A percentile compares a stretch with the other conserved stretches of the same genome.
Evolutionary conservation across 495 filamentous ascomycete species (phyloP).

Genomic region (Trypethelium eluteriae): DNA sequence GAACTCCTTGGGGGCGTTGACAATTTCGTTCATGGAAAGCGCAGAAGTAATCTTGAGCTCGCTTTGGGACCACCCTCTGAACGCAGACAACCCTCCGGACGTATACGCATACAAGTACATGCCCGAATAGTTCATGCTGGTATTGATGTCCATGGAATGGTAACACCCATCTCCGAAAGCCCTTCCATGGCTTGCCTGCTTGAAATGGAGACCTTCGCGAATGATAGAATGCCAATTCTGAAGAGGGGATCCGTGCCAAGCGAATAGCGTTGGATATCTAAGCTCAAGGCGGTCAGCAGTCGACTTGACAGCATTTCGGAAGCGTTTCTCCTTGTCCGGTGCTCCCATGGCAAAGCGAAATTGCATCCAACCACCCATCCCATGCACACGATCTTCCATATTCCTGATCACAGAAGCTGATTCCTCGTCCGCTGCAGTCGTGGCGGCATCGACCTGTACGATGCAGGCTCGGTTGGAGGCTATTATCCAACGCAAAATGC

Average conservation of each 20-base stretch:
- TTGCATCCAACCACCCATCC: slow-evolving; percentile 64
- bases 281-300: slow-evolving; percentile 37
- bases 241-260: slow-evolving; percentile 73
- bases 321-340: slow-evolving; percentile 82
- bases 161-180: slow-evolving; percentile 77
- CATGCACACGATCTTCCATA: slow-evolving; percentile 50
- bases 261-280: slow-evolving; percentile 63
- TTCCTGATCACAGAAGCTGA: slow-evolving; percentile 21
- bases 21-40: slow-evolving; percentile 80
- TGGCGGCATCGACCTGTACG: slow-evolving; percentile 52
- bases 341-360: slow-evolving; percentile 86
- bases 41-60: slow-evolving; percentile 49
- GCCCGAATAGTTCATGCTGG: slow-evolving; percentile 51
- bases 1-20: slow-evolving; percentile 65
- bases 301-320: slow-evolving; percentile 54
- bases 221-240: slow-evolving; percentile 88
- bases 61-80: slow-evolving; percentile 57
- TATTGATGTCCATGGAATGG: slow-evolving; percentile 51
- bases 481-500: slow-evolving; percentile 79
- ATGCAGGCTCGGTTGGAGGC: slow-evolving; percentile 87
- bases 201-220: slow-evolving; percentile 70
- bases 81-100: too few relatives aligned
- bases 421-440: slow-evolving; percentile 16
- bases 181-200: slow-evolving; percentile 53
- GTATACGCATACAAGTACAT: background rate